Evolutionary conservation across 2,329 filamentous ascomycete genomes (phyloP).

Genomic region (Esteya vermicola): DNA sequence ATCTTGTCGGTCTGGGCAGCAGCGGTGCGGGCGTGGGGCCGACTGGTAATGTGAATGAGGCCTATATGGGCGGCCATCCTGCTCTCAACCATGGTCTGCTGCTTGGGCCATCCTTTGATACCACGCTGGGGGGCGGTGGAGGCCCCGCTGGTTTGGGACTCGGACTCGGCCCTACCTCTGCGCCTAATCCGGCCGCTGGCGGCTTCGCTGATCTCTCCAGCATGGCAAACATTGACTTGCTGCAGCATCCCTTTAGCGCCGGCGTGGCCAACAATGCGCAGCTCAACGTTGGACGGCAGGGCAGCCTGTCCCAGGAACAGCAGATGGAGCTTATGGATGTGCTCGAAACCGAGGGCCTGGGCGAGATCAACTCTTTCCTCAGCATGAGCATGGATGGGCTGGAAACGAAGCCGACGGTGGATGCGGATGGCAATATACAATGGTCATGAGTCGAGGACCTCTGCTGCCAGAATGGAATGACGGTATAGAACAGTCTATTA

Average conservation of each 20-base stretch:
- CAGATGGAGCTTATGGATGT: conserved; percentile 72
- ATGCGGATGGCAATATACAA: not conserved
- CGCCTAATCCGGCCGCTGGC: too few relatives aligned
- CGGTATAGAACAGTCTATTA: not conserved
- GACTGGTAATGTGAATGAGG: too few relatives aligned
- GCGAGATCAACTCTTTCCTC: conserved; percentile 47
- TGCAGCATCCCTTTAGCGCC: conserved; percentile 7
- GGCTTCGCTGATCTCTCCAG: too few relatives aligned
- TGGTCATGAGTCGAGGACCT: not conserved
- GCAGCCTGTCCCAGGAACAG: conserved; percentile 63
- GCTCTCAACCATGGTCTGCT: not conserved
- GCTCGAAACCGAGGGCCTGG: conserved; percentile 54
- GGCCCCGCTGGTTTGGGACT: not conserved
- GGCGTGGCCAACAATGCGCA: conserved; percentile 8
- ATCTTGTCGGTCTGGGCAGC: conserved; percentile 5
- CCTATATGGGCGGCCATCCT: not conserved
- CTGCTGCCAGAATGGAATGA: too few relatives aligned
- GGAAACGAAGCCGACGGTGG: conserved; percentile 3
- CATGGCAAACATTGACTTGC: not conserved
- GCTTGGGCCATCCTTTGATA: not conserved
- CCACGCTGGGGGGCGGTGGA: not conserved
- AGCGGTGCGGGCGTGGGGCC: not conserved
- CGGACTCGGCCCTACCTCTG: too few relatives aligned
- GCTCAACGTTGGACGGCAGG: conserved; percentile 36
- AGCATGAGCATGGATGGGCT: conserved; percentile 25